phyloP scores from a whole-genome alignment of 2,329 filamentous ascomycete genomes.

The Kalaharituber pfeilii region DNA sequence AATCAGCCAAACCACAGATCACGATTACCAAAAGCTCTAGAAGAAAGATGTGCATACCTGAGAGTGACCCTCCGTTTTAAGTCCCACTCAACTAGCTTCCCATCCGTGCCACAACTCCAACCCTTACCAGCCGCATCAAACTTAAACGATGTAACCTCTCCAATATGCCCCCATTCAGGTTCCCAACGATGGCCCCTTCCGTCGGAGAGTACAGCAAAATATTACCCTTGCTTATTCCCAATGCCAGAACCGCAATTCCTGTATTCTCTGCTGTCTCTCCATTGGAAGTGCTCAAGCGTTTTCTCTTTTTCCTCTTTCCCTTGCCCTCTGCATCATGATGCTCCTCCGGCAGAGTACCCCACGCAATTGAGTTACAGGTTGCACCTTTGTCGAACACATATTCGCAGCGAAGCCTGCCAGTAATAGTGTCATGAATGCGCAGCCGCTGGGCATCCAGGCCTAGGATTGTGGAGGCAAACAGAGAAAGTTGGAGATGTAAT shows the following conservation, averaged over 20 bases:
- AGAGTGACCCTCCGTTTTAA: constrained; percentile 29
- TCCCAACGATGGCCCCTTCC: constrained; percentile 32
- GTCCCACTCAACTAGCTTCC: constrained; percentile 37
- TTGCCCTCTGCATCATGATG: constrained; percentile 24
- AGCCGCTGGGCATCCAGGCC: constrained; percentile 36
- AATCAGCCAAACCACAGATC: neutral
- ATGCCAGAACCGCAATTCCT: constrained; percentile 32
- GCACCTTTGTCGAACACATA: constrained; percentile 33
- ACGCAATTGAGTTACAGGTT: constrained; percentile 34
- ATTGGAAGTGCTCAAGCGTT: constrained; percentile 31
- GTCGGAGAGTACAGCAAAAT: constrained; percentile 34
- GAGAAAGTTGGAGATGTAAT: constrained; percentile 34
- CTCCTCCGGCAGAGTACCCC: constrained; percentile 30
- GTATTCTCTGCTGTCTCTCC: constrained; percentile 18
- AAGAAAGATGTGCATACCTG: constrained; percentile 26
- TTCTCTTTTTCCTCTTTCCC: constrained; percentile 35
- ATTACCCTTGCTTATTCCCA: constrained; percentile 33
- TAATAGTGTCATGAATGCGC: constrained; percentile 35
- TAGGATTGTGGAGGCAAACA: constrained; percentile 38
- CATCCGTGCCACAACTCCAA: constrained; percentile 39
- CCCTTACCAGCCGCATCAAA: constrained; percentile 31
- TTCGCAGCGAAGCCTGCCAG: constrained; percentile 35
- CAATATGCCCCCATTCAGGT: constrained; percentile 32
- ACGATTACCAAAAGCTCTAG: neutral
- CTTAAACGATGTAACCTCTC: constrained; percentile 35